These are phyloP conservation scores for Debaryomyces fabryi DNA, from an alignment of 1,139 yeast species.

Conservation along the genomic window DNA sequence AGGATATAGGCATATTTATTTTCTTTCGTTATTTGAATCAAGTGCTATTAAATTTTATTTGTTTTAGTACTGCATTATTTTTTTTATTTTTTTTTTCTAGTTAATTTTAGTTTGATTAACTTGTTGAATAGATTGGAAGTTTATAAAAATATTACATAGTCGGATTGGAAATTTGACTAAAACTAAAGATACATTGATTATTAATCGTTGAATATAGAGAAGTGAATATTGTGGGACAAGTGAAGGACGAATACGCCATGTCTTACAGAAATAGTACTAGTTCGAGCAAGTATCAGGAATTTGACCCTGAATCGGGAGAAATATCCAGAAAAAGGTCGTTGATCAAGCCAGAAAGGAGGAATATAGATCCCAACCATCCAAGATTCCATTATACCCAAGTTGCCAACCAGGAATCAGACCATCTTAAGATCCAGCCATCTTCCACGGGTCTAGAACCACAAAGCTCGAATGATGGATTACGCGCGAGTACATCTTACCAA, in stretches of 20 bases:
- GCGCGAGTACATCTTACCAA: conserved; percentile 1
- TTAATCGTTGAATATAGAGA: background rate
- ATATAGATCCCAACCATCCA: conserved; percentile 69
- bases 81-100: conserved; percentile 1
- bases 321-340: conserved; percentile 64
- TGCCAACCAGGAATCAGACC: conserved; percentile 67
- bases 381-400: conserved; percentile 82
- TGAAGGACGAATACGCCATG: conserved; percentile 10
- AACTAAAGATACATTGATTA: background rate
- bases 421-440: conserved; percentile 68
- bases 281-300: conserved; percentile 38
- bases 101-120: background rate
- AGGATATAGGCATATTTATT: background rate
- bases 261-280: conserved; percentile 19
- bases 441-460: conserved; percentile 75
- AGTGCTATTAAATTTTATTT: background rate
- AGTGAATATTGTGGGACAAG: background rate
- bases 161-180: background rate
- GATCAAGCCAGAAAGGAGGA: conserved; percentile 78
- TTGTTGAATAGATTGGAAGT: conserved; percentile 1
- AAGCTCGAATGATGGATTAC: conserved; percentile 15
- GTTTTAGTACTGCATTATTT: background rate
- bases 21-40: background rate
- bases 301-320: conserved; percentile 54
- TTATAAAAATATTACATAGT: background rate